Evolutionary conservation across 805 yeast genomes (phyloP).

Genomic region (Candida lessepsii): DNA sequence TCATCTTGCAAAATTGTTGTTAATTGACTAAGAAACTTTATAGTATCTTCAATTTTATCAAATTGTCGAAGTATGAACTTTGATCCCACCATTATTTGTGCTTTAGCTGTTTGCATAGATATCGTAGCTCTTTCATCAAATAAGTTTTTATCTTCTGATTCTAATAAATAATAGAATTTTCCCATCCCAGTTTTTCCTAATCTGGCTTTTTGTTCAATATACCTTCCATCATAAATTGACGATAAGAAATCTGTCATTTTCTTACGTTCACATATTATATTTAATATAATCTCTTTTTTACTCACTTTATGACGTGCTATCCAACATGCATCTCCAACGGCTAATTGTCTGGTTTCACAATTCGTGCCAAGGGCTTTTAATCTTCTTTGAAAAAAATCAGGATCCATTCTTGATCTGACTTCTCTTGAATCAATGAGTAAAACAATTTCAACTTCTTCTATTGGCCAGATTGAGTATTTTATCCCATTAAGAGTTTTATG

Average conservation of each 20-base stretch:
- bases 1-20: conserved; percentile 43
- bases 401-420: conserved; percentile 61
- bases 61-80: conserved; percentile 69
- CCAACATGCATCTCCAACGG: conserved; percentile 91
- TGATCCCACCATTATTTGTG: conserved; percentile 64
- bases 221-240: conserved; percentile 86
- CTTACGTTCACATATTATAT: conserved; percentile 87
- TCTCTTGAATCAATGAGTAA: conserved; percentile 82
- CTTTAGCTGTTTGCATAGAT: conserved; percentile 60
- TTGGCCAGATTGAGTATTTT: conserved; percentile 57
- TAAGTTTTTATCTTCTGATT: conserved; percentile 36
- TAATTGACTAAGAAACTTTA: conserved; percentile 51
- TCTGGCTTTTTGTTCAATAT: conserved; percentile 81
- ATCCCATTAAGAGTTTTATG: conserved; percentile 22
- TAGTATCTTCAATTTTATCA: conserved; percentile 71
- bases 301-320: conserved; percentile 65
- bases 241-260: conserved; percentile 79
- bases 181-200: conserved; percentile 65
- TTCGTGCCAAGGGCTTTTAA: conserved; percentile 48
- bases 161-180: conserved; percentile 74
- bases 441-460: conserved; percentile 55
- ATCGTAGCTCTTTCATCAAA: conserved; percentile 1
- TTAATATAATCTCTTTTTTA: conserved; percentile 63
- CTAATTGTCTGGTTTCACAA: conserved; percentile 54
- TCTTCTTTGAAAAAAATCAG: conserved; percentile 65